phyloP scores from a whole-genome alignment of 106 monocot genomes.

The Dendrobium huoshanense region DNA sequence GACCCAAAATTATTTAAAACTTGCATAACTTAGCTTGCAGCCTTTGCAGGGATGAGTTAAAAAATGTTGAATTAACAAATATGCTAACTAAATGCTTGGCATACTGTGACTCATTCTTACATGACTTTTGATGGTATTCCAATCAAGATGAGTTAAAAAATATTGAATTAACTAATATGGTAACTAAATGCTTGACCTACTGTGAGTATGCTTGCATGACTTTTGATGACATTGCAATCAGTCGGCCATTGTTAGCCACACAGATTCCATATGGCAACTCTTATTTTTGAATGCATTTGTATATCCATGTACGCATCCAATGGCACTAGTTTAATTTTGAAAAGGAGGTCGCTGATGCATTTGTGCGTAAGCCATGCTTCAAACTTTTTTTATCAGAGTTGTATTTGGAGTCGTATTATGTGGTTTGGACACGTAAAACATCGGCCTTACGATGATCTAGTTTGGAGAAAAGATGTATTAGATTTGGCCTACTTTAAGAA shows the following conservation, averaged over 20 bases:
- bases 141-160: too few species aligned
- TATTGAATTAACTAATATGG: too few species aligned
- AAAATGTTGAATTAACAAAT: not conserved
- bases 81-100: not conserved
- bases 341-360: not conserved
- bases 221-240: not conserved
- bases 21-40: not conserved
- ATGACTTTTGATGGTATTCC: not conserved
- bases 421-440: too few species aligned
- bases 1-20: not conserved
- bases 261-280: not conserved
- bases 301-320: not conserved
- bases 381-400: too few species aligned
- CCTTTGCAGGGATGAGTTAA: not conserved
- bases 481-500: too few species aligned
- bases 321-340: not conserved
- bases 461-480: too few species aligned
- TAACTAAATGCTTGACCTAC: not conserved
- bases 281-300: not conserved
- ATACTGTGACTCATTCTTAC: not conserved
- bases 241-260: not conserved
- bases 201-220: not conserved
- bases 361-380: too few species aligned
- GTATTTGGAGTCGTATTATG: too few species aligned
- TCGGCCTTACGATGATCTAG: too few species aligned